Percentiles rank a stretch among this genome's conserved stretches.
Evolutionary conservation across 2,329 filamentous ascomycete species (phyloP).

Genomic region (Aspergillus sp.): DNA sequence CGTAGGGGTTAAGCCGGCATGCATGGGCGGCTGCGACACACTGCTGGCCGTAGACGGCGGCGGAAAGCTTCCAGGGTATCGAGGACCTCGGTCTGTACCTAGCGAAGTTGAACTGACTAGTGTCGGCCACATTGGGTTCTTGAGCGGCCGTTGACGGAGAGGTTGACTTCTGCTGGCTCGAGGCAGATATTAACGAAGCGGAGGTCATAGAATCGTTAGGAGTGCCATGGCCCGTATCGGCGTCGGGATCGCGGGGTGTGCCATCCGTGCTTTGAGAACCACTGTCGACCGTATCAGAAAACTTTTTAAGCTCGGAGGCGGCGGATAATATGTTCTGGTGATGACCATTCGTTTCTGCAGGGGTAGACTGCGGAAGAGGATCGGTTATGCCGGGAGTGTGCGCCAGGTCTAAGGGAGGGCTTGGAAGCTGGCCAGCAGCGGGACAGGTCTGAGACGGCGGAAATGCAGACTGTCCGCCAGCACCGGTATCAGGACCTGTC

Average conservation of each 20-base stretch:
- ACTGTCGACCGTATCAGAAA: constrained; percentile 5
- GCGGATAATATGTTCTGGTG: constrained; percentile 3
- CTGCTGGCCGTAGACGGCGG: constrained; percentile 76
- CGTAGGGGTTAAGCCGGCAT: constrained; percentile 81
- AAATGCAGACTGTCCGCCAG: constrained; percentile 3
- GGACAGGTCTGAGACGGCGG: constrained; percentile 2
- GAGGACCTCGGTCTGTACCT: constrained; percentile 68
- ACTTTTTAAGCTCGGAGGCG: constrained; percentile 1
- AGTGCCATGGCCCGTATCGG: constrained; percentile 13
- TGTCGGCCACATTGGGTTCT: constrained; percentile 13
- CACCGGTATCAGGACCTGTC: constrained; percentile 2
- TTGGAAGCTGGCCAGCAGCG: constrained; percentile 2
- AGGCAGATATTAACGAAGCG: constrained; percentile 15
- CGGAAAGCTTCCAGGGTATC: constrained; percentile 65
- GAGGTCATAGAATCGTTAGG: constrained; percentile 19
- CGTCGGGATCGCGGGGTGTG: constrained; percentile 9
- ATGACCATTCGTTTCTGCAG: not conserved
- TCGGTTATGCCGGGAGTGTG: constrained; percentile 7
- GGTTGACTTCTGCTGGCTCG: constrained; percentile 16
- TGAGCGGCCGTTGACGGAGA: constrained; percentile 16
- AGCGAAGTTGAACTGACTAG: constrained; percentile 19
- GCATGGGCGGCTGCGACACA: constrained; percentile 83
- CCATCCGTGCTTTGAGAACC: constrained; percentile 10
- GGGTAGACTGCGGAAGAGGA: constrained; percentile 1
- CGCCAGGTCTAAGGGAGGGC: constrained; percentile 13